Base-by-base conservation (phyloP, 805 yeast genomes). In the Diddensiella transvaalensis region DNA sequence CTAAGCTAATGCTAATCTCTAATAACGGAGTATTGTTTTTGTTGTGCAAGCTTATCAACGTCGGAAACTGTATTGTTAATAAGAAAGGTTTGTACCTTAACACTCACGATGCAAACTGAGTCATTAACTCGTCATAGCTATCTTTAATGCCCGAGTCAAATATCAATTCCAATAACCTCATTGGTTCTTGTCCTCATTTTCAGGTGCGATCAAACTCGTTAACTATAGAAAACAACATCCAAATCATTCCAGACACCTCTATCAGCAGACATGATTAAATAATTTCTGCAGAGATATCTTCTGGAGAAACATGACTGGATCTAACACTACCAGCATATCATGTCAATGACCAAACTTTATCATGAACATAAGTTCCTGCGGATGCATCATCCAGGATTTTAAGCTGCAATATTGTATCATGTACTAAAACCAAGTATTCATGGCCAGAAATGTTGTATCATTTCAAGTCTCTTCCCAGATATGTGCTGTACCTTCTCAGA, bases 171-270 rank as follows among this genome's bases (percentile, higher is more conserved):
- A 35, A 35, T 17, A 6, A 35, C 38, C 6, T 10, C 38, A 35
- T 35, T 35, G 38, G 18, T n/a, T 15, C n/a, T 13, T 35, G 18
- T 35, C 18, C n/a, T 11, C 15, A n/a, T 6, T 6, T 11, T 35
- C 38, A 6, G 38, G 15, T 8, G 38, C 17, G 15, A 35, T n/a
- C 38, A 10, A 35, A n/a, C 17, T 13, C n/a, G 6, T 35, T 8
- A 35, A 35, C 18, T 13, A 17, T 6, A 13, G 18, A 10, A 35
- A 6, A 15, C 38, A 15, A 35, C 38, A 35, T 35, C 38, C 18
- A 35, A n/a, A 35, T 35, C 38, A 17, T 17, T 35, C 38, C 38
- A 35, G n/a, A 35, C 15, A 6, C 38, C 38, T 6, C 38, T 17
- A 15, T 35, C 38, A 17, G 38, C 18, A 15, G 6, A 35, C 38